These are phyloP conservation scores for Debaryomycetaceae sp. DNA, from an alignment of 1,139 yeast species.

Conservation along the genomic window DNA sequence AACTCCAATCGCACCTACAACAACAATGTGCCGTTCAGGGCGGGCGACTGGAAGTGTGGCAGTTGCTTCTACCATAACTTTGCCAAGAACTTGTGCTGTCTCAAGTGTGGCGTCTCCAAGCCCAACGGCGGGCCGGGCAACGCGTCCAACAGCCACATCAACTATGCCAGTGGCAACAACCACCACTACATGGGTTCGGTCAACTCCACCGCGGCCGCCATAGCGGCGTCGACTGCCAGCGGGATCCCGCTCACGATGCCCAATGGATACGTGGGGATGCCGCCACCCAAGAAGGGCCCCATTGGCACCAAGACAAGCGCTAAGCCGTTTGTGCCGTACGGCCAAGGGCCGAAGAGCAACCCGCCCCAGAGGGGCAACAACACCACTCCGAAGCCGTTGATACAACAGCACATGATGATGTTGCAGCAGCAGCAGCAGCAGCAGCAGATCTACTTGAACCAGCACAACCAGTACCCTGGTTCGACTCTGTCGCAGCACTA, in stretches of 20 bases:
- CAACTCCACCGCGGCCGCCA: conserved; percentile 47
- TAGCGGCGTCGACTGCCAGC: conserved; percentile 52
- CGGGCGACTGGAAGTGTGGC: conserved; percentile 97
- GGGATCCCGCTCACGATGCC: conserved; percentile 43
- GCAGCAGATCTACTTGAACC: too few relatives aligned
- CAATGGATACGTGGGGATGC: conserved; percentile 24
- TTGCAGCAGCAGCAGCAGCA: conserved; percentile 9
- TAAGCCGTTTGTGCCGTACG: conserved; percentile 9
- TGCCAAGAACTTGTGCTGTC: conserved; percentile 83
- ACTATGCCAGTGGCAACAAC: conserved; percentile 1
- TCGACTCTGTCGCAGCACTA: too few relatives aligned
- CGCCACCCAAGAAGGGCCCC: conserved; percentile 28
- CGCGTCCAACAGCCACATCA: conserved; percentile 9
- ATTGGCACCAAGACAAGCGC: conserved; percentile 7
- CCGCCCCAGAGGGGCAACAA: conserved; percentile 2
- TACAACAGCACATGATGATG: conserved; percentile 8
- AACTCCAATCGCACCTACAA: conserved; percentile 20
- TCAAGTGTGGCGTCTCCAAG: conserved; percentile 83
- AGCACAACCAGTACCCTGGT: too few relatives aligned
- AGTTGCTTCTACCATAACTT: conserved; percentile 86
- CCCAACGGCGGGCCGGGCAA: conserved; percentile 35
- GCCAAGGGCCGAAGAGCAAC: conserved; percentile 9
- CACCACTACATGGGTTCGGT: conserved; percentile 18
- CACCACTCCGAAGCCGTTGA: conserved; percentile 5
- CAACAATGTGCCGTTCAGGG: conserved; percentile 78